Percentiles rank a stretch among this genome's conserved stretches.
Evolutionary conservation across 2,329 filamentous ascomycete genomes (phyloP).

Genomic region (Colletotrichum sp.): DNA sequence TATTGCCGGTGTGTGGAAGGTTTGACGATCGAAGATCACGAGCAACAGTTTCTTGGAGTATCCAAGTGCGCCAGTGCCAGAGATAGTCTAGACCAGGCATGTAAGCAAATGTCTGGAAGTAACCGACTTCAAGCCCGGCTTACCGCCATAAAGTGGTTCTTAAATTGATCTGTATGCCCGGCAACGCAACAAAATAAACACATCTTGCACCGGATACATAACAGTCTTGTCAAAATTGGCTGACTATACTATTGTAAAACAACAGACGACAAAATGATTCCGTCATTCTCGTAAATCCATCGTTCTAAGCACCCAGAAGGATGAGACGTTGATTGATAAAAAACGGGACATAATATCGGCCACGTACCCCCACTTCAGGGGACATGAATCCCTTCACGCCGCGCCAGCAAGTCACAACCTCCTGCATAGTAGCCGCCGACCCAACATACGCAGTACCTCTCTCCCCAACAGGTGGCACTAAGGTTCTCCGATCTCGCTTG

Average conservation of each 20-base stretch:
- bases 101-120: background rate
- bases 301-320: background rate
- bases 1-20: background rate
- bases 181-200: background rate
- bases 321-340: fast-evolving
- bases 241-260: fast-evolving
- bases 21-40: background rate
- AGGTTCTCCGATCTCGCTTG: background rate
- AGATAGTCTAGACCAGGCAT: background rate
- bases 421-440: no score
- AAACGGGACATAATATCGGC: background rate
- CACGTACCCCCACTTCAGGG: background rate
- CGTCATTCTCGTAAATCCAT: background rate
- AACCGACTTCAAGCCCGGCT: background rate
- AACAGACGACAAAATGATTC: background rate
- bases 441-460: background rate
- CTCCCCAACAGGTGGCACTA: fast-evolving
- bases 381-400: fast-evolving
- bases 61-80: background rate
- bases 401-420: background rate
- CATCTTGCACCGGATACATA: background rate
- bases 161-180: background rate
- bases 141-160: background rate
- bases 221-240: background rate
- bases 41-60: background rate